Evolutionary conservation across 805 yeast species (phyloP).

Genomic region (Schizosaccharomyces cryophilus): DNA sequence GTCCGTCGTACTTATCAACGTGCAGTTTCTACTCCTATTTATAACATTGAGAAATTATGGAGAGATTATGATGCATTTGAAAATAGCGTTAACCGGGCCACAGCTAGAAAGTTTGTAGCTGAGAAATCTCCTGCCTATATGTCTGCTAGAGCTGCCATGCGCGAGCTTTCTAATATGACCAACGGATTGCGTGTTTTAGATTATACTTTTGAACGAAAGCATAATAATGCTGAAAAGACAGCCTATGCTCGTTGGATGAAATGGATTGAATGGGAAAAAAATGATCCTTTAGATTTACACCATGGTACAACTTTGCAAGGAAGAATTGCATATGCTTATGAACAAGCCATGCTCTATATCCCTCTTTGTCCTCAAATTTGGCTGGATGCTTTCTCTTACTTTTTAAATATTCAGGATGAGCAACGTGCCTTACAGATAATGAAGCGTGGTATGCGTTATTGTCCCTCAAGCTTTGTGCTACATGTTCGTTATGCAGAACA

Average conservation of each 20-base stretch:
- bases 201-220: slow-evolving; percentile 8
- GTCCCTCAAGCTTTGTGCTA: slow-evolving; percentile 46
- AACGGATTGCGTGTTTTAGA: slow-evolving; percentile 19
- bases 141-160: slow-evolving; percentile 58
- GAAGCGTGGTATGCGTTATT: slow-evolving; percentile 30
- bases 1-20: slow-evolving; percentile 48
- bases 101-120: slow-evolving; percentile 63
- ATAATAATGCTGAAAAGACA: slow-evolving; percentile 10
- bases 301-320: slow-evolving; percentile 19
- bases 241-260: slow-evolving; percentile 37
- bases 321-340: slow-evolving; percentile 48
- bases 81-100: slow-evolving; percentile 41
- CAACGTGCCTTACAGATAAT: slow-evolving; percentile 21
- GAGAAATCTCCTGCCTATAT: slow-evolving; percentile 66
- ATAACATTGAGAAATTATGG: slow-evolving; percentile 60
- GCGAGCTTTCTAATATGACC: slow-evolving; percentile 41
- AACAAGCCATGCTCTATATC: slow-evolving; percentile 34
- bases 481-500: slow-evolving; percentile 44
- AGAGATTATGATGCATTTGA: slow-evolving; percentile 61
- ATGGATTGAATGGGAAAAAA: slow-evolving; percentile 63
- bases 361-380: slow-evolving; percentile 52
- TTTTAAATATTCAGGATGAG: slow-evolving; percentile 11
- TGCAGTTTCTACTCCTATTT: slow-evolving; percentile 51
- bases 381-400: slow-evolving; percentile 28
- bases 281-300: slow-evolving; percentile 38